phyloP scores from a whole-genome alignment of 768 basidiomycete genomes.

The Leccinum longicurvipes region DNA sequence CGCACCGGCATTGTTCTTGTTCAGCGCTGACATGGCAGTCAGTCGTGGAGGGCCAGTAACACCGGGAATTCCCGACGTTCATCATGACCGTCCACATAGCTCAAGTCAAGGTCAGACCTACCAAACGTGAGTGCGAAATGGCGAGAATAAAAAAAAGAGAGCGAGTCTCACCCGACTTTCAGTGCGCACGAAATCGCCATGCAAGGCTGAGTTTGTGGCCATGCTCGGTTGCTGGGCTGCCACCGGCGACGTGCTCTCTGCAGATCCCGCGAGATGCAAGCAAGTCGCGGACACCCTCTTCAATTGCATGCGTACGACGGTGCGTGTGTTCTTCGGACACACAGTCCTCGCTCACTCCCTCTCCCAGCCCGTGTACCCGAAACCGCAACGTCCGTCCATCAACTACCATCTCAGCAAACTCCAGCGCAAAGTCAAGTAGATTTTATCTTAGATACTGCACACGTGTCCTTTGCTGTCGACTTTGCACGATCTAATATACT shows the following conservation, averaged over 20 bases:
- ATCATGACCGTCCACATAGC: slow-evolving; percentile 62
- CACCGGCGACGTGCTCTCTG: slow-evolving; percentile 55
- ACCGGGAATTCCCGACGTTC: slow-evolving; percentile 14
- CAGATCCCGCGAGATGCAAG: slow-evolving; percentile 46
- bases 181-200: slow-evolving; percentile 16
- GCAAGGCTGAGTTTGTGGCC: slow-evolving; percentile 53
- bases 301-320: slow-evolving; percentile 83
- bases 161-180: no score
- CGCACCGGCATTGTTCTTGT: slow-evolving; percentile 88
- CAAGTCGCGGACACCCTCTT: slow-evolving; percentile 59
- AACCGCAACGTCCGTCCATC: slow-evolving; percentile 70
- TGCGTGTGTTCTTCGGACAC: no score
- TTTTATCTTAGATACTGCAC: slow-evolving; percentile 18
- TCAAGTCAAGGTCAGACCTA: slow-evolving; percentile 76
- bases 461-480: slow-evolving; percentile 7
- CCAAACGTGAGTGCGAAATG: slow-evolving; percentile 52
- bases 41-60: not conserved
- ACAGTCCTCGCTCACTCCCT: slow-evolving; percentile 5
- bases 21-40: slow-evolving; percentile 43
- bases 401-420: slow-evolving; percentile 88
- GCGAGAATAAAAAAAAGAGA: no score
- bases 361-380: slow-evolving; percentile 62
- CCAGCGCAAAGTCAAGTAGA: slow-evolving; percentile 69
- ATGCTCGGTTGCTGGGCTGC: slow-evolving; percentile 91
- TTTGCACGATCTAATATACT: not conserved